These are phyloP conservation scores for Epichloe festucae DNA, from an alignment of 2,329 filamentous ascomycete genomes.

Conservation along the genomic window DNA sequence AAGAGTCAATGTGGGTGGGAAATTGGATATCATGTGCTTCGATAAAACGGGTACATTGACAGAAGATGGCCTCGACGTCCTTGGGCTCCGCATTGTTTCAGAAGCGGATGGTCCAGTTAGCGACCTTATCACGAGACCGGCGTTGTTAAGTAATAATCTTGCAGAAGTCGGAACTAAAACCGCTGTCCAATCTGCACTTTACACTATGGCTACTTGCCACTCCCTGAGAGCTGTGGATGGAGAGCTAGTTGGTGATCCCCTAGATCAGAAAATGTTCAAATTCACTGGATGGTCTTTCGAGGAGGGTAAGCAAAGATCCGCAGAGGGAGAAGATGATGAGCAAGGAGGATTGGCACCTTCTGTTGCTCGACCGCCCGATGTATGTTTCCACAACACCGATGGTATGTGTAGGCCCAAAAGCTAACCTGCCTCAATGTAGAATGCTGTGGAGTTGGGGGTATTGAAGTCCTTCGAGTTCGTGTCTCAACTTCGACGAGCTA, in stretches of 20 bases:
- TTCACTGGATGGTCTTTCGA: slow-evolving; percentile 90
- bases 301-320: slow-evolving; percentile 61
- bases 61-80: slow-evolving; percentile 87
- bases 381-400: slow-evolving; percentile 8
- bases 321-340: slow-evolving; percentile 58
- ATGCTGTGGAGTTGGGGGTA: slow-evolving; percentile 72
- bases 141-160: neutral
- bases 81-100: slow-evolving; percentile 72
- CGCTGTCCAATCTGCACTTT: slow-evolving; percentile 49
- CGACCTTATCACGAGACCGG: slow-evolving; percentile 53
- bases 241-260: slow-evolving; percentile 81
- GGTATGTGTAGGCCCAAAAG: slow-evolving; percentile 9
- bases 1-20: slow-evolving; percentile 90
- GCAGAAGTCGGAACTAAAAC: neutral
- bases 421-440: slow-evolving; percentile 16
- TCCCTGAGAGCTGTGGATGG: slow-evolving; percentile 77
- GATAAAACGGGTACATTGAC: slow-evolving; percentile 98
- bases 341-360: slow-evolving; percentile 71
- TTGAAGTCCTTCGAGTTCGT: slow-evolving; percentile 90
- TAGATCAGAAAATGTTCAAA: slow-evolving; percentile 97
- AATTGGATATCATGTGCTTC: slow-evolving; percentile 92
- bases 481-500: slow-evolving; percentile 80
- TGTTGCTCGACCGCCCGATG: slow-evolving; percentile 65
- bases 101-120: slow-evolving; percentile 51
- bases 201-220: slow-evolving; percentile 96